phyloP scores from a whole-genome alignment of 2,329 filamentous ascomycete species.

The Colletotrichum tofieldiae region DNA sequence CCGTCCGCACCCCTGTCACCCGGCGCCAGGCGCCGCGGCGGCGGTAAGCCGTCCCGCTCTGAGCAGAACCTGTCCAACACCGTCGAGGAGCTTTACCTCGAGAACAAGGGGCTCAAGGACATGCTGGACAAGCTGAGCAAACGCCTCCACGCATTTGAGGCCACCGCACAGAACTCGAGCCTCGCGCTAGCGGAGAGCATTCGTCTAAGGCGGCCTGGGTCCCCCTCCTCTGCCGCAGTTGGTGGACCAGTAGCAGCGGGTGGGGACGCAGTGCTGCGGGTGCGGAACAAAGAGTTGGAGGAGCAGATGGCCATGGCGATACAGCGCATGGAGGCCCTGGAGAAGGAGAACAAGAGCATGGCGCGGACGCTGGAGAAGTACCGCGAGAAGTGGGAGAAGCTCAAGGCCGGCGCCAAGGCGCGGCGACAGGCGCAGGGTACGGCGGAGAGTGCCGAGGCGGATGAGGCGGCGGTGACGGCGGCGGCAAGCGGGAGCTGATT shows the following conservation, averaged over 20 bases:
- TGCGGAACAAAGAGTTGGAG: constrained; percentile 76
- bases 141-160: constrained; percentile 93
- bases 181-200: constrained; percentile 90
- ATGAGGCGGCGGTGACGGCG: constrained; percentile 20
- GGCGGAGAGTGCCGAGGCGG: constrained; percentile 55
- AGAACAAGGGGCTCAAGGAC: constrained; percentile 89
- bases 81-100: constrained; percentile 88
- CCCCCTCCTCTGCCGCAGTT: constrained; percentile 59
- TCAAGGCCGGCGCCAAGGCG: constrained; percentile 75
- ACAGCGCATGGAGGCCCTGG: constrained; percentile 76
- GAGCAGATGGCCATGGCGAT: constrained; percentile 72
- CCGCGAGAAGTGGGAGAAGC: constrained; percentile 73
- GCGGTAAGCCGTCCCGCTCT: constrained; percentile 54
- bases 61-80: constrained; percentile 73
- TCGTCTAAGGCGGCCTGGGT: constrained; percentile 72
- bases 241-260: constrained; percentile 39
- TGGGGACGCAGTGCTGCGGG: constrained; percentile 57
- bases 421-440: constrained; percentile 61
- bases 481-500: constrained; percentile 4
- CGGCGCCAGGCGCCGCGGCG: constrained; percentile 57
- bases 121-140: constrained; percentile 89
- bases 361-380: constrained; percentile 72
- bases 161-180: constrained; percentile 89
- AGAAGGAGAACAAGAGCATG: constrained; percentile 73
- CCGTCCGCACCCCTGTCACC: constrained; percentile 60